Base-by-base conservation (phyloP, 495 filamentous ascomycete genomes). In the Penicillium egyptiacum region DNA sequence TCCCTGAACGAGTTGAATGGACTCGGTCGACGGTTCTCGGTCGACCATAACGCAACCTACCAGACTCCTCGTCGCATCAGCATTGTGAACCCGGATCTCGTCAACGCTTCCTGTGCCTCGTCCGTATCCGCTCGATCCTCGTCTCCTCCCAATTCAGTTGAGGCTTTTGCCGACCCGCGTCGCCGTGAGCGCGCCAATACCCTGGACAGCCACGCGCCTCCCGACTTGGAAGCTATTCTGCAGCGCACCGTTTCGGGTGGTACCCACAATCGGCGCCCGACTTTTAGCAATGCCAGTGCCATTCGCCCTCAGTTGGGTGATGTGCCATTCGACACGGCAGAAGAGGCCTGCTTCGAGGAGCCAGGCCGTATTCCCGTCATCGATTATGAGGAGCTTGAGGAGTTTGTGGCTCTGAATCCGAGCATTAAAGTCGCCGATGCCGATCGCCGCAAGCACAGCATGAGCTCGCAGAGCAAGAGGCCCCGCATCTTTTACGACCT, bases 141-240 rank as follows among this genome's bases (percentile, higher is more conserved):
- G 0, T 98, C 95, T 17, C 92, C 92, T 11, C 92, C 94, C 2
- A 98, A 97, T 70, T 98, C 94, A 3, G 94, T 98, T 23, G 93
- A 97, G 70, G 94, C 94, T 16, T 98, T 98, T 70, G 95, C 93
- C 4, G 91, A 94, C 59, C 78, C 71, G 2, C 81, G 84, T 57
- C 81, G 85, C 45, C 83, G 84, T 9, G 90, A 91, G 19, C 80
- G 84, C 44, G 83, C 84, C 33, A 83, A 83, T 33, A 88, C 86
- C 3, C 54, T 86, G 37, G 84, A 82, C 57, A 88, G 86, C 71
- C 79, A 79, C 58, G 76, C 62, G 2, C 70, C 79, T 50, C 84
- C 85, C 5, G 79, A 82, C 31, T 54, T 84, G 17, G 83, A 86
- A 41, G 76, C 82, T 14, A 77, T 85, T 35, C 75, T 92, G 22